Conservation (phyloP, 495 filamentous ascomycete genomes). For the Mytilinidion resinicola region DNA sequence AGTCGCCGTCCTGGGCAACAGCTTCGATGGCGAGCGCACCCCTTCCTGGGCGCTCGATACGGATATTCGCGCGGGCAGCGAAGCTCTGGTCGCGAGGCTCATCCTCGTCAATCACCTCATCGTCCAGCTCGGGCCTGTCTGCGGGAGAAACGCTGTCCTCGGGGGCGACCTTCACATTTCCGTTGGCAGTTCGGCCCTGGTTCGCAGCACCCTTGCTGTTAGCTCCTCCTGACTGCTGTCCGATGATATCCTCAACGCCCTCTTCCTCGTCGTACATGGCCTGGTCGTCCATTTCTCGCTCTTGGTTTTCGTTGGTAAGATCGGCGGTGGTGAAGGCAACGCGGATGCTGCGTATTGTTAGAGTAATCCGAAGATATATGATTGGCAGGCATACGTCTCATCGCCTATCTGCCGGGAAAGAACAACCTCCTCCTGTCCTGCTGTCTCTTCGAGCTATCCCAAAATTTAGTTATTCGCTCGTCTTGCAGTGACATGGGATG, state of each 20-base stretch:
- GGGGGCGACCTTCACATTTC: conserved; percentile 49
- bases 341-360: conserved; percentile 58
- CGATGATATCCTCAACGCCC: conserved; percentile 20
- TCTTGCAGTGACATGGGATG: not conserved
- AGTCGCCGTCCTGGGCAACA: conserved; percentile 74
- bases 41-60: conserved; percentile 72
- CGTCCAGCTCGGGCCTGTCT: conserved; percentile 48
- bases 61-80: conserved; percentile 77
- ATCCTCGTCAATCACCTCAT: conserved; percentile 33
- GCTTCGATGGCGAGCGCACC: conserved; percentile 86
- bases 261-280: conserved; percentile 39
- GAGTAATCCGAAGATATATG: not conserved
- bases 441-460: conserved; percentile 61
- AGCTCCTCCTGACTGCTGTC: conserved; percentile 44
- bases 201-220: conserved; percentile 51
- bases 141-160: conserved; percentile 54
- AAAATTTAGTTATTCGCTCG: not conserved
- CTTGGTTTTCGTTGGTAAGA: conserved; percentile 56
- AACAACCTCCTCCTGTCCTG: conserved; percentile 80
- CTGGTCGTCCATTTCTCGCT: conserved; percentile 40
- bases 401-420: conserved; percentile 77
- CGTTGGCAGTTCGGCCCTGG: conserved; percentile 42
- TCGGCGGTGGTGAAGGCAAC: conserved; percentile 92
- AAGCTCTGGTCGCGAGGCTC: conserved; percentile 51
- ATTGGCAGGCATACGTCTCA: conserved; percentile 62